Evolutionary conservation across 106 monocot species (phyloP).

Genomic region (Agapanthus africanus): DNA sequence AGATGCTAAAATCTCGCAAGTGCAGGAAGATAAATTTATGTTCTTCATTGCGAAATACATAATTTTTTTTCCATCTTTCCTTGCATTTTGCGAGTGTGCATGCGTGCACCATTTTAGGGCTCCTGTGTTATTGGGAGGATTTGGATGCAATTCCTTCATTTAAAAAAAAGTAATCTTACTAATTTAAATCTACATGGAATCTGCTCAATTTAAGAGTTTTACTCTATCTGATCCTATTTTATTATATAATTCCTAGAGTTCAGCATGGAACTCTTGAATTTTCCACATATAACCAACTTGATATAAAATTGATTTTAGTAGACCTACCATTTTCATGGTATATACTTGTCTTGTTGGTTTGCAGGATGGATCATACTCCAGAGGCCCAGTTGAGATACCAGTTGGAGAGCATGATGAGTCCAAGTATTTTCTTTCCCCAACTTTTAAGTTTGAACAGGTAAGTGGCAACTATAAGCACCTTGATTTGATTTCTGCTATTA

Average conservation of each 20-base stretch:
- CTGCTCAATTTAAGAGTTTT: background rate
- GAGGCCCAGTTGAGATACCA: slow-evolving; percentile 75
- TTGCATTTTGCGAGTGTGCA: too few relatives aligned
- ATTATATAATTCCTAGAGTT: background rate
- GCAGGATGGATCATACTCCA: slow-evolving; percentile 98
- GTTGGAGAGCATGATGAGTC: slow-evolving; percentile 69
- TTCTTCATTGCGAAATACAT: background rate
- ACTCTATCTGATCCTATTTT: background rate
- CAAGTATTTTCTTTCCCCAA: slow-evolving; percentile 81
- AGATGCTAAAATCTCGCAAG: background rate
- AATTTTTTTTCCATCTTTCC: background rate
- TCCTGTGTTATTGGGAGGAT: background rate
- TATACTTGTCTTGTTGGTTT: slow-evolving; percentile 20
- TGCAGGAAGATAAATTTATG: background rate
- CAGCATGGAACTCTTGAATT: background rate
- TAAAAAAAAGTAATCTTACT: too few relatives aligned
- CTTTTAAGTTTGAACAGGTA: slow-evolving; percentile 91
- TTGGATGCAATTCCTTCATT: background rate
- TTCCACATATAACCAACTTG: background rate
- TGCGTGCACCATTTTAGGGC: background rate
- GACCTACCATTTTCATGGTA: background rate
- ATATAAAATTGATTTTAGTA: background rate
- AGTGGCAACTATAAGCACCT: too few relatives aligned
- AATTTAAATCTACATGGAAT: background rate
- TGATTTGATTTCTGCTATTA: too few relatives aligned